Percentiles rank a stretch among this genome's conserved stretches.
phyloP scores from a whole-genome alignment of 371 early-diverging fungal genomes.

The Mortierella sp. region DNA sequence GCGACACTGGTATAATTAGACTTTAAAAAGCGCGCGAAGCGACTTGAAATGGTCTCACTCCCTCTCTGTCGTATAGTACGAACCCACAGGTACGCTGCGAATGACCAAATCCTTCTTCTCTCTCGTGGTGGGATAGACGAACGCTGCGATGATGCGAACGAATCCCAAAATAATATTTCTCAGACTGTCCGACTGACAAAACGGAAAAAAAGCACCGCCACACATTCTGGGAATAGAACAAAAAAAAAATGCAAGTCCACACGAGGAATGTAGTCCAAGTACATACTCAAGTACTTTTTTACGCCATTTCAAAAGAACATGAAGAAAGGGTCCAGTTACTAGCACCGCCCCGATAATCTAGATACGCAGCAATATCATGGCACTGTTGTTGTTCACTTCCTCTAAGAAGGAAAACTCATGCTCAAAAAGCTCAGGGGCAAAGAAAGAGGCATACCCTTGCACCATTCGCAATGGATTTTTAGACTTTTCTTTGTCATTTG shows the following conservation, averaged over 20 bases:
- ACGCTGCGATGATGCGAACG: neutral
- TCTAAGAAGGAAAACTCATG: too few species aligned
- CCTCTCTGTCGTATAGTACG: neutral
- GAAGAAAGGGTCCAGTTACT: neutral
- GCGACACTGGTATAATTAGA: too few species aligned
- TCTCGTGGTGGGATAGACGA: conserved; percentile 5
- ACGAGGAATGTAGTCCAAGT: too few species aligned
- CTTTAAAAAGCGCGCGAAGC: neutral
- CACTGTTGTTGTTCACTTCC: neutral
- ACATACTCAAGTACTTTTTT: neutral
- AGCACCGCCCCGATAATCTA: neutral
- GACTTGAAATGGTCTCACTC: neutral
- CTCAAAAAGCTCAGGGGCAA: too few species aligned
- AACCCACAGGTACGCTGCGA: neutral
- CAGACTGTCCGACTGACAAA: neutral
- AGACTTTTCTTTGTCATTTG: too few species aligned
- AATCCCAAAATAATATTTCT: neutral
- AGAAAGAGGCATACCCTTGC: too few species aligned
- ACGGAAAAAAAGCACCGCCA: neutral
- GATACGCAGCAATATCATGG: too few species aligned
- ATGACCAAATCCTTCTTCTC: neutral
- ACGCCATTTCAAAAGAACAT: neutral
- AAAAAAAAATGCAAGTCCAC: neutral
- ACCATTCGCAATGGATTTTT: too few species aligned
- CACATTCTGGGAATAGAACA: conserved; percentile 5